These are phyloP conservation scores for Carex scoparia DNA, from an alignment of 176 grass and related monocot genomes.

Conservation along the genomic window DNA sequence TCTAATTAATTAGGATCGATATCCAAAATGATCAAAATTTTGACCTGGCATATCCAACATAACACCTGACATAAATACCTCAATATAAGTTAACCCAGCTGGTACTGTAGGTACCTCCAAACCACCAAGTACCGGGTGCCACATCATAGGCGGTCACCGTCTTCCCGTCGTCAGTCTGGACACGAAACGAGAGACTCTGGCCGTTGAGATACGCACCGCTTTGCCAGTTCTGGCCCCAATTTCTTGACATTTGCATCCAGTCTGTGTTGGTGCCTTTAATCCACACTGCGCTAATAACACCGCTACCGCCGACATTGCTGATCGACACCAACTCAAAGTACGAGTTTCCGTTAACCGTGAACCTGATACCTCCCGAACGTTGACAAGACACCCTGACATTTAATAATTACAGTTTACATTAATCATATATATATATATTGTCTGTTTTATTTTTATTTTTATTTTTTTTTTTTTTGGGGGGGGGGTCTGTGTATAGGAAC, in stretches of 20 bases:
- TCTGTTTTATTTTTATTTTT: too few relatives aligned
- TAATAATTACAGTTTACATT: not conserved
- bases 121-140: not conserved
- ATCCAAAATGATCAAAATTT: too few relatives aligned
- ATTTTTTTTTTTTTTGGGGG: not conserved
- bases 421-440: not conserved
- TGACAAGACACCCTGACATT: conserved; percentile 24
- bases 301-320: conserved; percentile 36
- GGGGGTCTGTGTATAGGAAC: not conserved
- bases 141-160: not conserved
- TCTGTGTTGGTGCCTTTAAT: conserved; percentile 19
- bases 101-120: conserved; percentile 13
- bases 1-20: not conserved
- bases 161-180: conserved; percentile 7
- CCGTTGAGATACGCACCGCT: conserved; percentile 33
- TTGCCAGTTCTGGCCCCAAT: conserved; percentile 65
- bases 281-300: conserved; percentile 36
- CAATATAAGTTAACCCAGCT: not conserved
- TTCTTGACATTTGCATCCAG: conserved; percentile 54
- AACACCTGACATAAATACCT: not conserved
- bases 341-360: conserved; percentile 29
- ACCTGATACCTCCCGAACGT: conserved; percentile 33
- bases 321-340: conserved; percentile 43
- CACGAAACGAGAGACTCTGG: conserved; percentile 30
- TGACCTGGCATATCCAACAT: too few relatives aligned